Percentiles rank a stretch among this genome's conserved stretches.
Conservation (phyloP, 2,329 filamentous ascomycete species). For the Apiospora marii region DNA sequence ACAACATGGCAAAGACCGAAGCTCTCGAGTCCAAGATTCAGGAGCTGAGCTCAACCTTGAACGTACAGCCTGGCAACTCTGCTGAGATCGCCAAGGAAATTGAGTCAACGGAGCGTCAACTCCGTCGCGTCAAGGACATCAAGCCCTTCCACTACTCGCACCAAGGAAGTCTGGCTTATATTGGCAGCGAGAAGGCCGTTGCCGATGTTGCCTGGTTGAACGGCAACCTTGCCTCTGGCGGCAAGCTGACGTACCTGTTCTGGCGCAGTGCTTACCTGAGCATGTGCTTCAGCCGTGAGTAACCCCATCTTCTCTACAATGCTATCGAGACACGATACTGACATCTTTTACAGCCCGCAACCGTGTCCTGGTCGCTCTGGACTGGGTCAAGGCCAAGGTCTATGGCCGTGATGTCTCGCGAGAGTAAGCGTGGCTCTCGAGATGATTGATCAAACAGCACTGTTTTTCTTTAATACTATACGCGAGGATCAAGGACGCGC, state of each 20-base stretch:
- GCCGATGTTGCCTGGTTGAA: constrained; percentile 98
- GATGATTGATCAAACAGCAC: not conserved
- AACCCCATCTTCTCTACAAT: constrained; percentile 23
- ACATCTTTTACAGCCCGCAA: constrained; percentile 74
- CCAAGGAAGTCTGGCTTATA: constrained; percentile 96
- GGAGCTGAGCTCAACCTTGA: constrained; percentile 69
- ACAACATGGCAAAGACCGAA: constrained; percentile 97
- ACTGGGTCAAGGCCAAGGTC: constrained; percentile 96
- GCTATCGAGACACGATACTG: constrained; percentile 26
- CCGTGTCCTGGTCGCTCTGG: constrained; percentile 87
- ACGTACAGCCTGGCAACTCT: constrained; percentile 69
- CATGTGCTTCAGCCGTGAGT: constrained; percentile 99
- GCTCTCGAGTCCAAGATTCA: constrained; percentile 79
- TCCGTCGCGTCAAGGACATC: constrained; percentile 90
- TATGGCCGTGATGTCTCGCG: constrained; percentile 95
- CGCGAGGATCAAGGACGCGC: constrained; percentile 25
- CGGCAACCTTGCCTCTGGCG: constrained; percentile 93
- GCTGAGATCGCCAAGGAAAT: constrained; percentile 78
- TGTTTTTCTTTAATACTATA: constrained; percentile 22
- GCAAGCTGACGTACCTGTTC: constrained; percentile 95
- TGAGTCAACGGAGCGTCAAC: constrained; percentile 83
- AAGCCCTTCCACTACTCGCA: constrained; percentile 99
- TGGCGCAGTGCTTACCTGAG: constrained; percentile 98
- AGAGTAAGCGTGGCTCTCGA: constrained; percentile 59
- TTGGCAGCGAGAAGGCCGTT: constrained; percentile 96